These are phyloP conservation scores for Lagenidium sp. DNA, from an alignment of 352 stramenopile species.

Conservation along the genomic window DNA sequence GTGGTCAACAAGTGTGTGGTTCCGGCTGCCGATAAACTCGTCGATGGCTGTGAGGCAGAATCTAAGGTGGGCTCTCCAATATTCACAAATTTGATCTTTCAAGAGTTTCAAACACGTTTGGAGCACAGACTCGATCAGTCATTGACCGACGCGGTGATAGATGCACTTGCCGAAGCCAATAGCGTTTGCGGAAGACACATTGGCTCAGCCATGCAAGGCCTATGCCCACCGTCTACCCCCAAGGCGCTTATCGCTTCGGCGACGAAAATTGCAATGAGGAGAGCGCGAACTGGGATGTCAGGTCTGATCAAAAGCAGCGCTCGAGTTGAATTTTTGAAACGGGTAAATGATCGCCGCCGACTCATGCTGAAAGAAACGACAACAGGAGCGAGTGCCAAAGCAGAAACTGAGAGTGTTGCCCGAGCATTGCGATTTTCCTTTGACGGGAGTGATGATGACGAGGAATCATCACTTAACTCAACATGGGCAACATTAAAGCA, in stretches of 20 bases:
- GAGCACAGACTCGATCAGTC: slow-evolving; percentile 20
- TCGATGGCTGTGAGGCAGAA: slow-evolving; percentile 24
- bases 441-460: too few species aligned
- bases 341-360: slow-evolving; percentile 27
- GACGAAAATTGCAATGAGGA: slow-evolving; percentile 20
- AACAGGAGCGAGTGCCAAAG: background rate
- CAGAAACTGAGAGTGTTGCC: background rate
- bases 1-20: slow-evolving; percentile 32
- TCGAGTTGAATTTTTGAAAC: slow-evolving; percentile 43
- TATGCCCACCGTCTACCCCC: slow-evolving; percentile 31
- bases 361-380: slow-evolving; percentile 26
- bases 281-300: slow-evolving; percentile 17
- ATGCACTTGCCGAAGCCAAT: slow-evolving; percentile 21
- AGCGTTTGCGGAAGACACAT: slow-evolving; percentile 24
- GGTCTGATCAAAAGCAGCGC: slow-evolving; percentile 30
- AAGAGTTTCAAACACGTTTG: slow-evolving; percentile 11
- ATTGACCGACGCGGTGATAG: slow-evolving; percentile 13
- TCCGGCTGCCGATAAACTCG: slow-evolving; percentile 27
- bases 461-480: too few species aligned
- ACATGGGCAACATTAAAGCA: too few species aligned
- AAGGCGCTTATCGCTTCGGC: slow-evolving; percentile 24
- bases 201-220: slow-evolving; percentile 14
- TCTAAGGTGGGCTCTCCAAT: slow-evolving; percentile 8
- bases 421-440: background rate
- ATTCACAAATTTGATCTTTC: slow-evolving; percentile 25